phyloP scores from a whole-genome alignment of 768 basidiomycete genomes.

The Leccinum fibrillosum region DNA sequence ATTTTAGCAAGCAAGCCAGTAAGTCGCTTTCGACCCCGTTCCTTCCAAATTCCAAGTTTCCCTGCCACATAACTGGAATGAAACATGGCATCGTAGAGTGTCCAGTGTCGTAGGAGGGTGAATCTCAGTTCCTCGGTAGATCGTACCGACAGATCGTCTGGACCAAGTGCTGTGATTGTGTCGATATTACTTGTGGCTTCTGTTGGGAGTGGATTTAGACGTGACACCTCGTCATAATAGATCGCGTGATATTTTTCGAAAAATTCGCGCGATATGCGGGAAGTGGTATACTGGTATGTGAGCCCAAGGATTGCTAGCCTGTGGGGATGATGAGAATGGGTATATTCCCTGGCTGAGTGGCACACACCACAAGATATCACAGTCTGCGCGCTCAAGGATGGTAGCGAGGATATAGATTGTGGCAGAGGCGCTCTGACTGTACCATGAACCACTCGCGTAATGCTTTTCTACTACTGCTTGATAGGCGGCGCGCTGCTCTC shows the following conservation, averaged over 20 bases:
- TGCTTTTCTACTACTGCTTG: constrained; percentile 70
- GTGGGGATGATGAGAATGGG: constrained; percentile 7
- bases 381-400: constrained; percentile 87
- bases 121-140: constrained; percentile 89
- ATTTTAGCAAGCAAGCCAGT: constrained; percentile 96
- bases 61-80: constrained; percentile 96
- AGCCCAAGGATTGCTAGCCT: constrained; percentile 93
- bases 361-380: constrained; percentile 85
- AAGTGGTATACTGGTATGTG: constrained; percentile 87
- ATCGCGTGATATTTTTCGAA: constrained; percentile 82
- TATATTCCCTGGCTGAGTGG: neutral
- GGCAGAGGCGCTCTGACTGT: constrained; percentile 87
- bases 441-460: constrained; percentile 80
- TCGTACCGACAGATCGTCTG: constrained; percentile 83
- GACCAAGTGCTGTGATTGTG: constrained; percentile 53
- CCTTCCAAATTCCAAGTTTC: constrained; percentile 95
- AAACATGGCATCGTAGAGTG: constrained; percentile 95
- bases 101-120: constrained; percentile 96
- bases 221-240: constrained; percentile 88
- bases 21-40: constrained; percentile 83
- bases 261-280: constrained; percentile 79
- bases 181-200: constrained; percentile 35
- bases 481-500: constrained; percentile 67
- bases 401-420: constrained; percentile 89
- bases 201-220: constrained; percentile 71